Evolutionary conservation across 352 stramenopile species (phyloP).

Genomic region (Phytophthora brassicae): DNA sequence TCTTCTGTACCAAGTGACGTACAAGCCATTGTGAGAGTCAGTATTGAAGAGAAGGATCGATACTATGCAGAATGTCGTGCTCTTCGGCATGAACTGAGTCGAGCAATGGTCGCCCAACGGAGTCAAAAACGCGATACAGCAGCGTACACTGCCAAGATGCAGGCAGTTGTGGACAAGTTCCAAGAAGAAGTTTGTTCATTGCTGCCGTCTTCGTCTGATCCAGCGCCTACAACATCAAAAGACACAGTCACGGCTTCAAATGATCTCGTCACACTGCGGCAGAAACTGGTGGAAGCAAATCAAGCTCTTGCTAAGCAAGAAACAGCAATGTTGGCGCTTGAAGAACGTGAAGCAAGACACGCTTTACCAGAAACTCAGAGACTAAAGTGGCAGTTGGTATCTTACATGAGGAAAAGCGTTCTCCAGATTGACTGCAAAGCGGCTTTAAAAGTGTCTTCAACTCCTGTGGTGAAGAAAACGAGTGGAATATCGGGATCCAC

Average conservation of each 20-base stretch:
- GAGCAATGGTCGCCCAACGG: constrained; percentile 48
- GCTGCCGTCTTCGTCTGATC: constrained; percentile 26
- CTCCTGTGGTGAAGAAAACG: constrained; percentile 19
- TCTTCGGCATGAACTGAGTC: constrained; percentile 65
- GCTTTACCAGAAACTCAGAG: constrained; percentile 61
- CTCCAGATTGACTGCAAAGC: constrained; percentile 60
- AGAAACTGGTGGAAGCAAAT: constrained; percentile 70
- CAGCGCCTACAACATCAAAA: constrained; percentile 9
- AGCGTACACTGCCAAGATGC: constrained; percentile 45
- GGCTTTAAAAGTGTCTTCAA: constrained; percentile 14
- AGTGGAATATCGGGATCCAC: constrained; percentile 1
- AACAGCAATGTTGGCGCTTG: constrained; percentile 61
- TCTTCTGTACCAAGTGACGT: constrained; percentile 27
- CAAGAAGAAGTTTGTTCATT: constrained; percentile 54
- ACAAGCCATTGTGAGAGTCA: constrained; percentile 43
- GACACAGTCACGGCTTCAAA: constrained; percentile 16
- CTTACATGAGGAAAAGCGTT: constrained; percentile 63
- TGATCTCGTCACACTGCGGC: constrained; percentile 55
- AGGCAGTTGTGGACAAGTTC: constrained; percentile 60
- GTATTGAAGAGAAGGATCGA: constrained; percentile 60
- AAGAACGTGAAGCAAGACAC: constrained; percentile 68
- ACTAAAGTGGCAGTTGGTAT: constrained; percentile 64
- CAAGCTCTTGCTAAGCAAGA: constrained; percentile 62
- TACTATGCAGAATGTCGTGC: constrained; percentile 68
- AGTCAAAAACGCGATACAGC: constrained; percentile 44